Percentiles rank a stretch among this genome's conserved stretches.
Conservation (phyloP, 2,329 filamentous ascomycete genomes). For the Lanzia echinophila region DNA sequence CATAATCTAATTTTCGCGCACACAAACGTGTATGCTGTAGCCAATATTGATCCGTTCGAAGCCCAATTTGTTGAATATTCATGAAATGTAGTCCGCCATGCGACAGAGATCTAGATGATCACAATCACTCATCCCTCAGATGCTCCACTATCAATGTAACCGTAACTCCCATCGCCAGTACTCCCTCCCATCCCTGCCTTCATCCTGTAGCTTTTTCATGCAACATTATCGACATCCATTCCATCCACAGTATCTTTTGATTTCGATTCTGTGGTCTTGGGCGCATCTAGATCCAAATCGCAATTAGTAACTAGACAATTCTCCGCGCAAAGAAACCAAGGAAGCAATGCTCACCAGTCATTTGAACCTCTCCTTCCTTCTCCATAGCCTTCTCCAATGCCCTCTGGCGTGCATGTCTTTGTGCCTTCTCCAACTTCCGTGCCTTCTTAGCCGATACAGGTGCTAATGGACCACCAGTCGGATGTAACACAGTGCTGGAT, state of each 20-base stretch:
- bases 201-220: neutral
- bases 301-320: neutral
- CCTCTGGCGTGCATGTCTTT: conserved; percentile 27
- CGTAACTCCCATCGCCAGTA: conserved; percentile 7
- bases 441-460: conserved; percentile 31
- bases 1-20: too few relatives aligned
- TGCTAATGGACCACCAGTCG: conserved; percentile 28
- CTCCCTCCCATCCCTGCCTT: neutral
- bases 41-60: too few relatives aligned
- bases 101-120: neutral
- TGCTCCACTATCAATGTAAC: neutral
- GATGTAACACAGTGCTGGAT: conserved; percentile 25
- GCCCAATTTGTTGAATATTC: too few relatives aligned
- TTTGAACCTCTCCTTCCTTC: conserved; percentile 28
- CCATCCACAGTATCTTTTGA: neutral
- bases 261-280: conserved; percentile 1
- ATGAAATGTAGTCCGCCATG: neutral
- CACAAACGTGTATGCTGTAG: too few relatives aligned
- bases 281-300: neutral
- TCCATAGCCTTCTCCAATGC: conserved; percentile 29
- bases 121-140: neutral
- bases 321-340: neutral
- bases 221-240: conserved; percentile 8
- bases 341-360: conserved; percentile 26
- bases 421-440: conserved; percentile 28